Percentiles rank a stretch among this genome's conserved stretches.
Evolutionary conservation across 148 eudicot species (phyloP).

Genomic region (Rhododendron simsii): DNA sequence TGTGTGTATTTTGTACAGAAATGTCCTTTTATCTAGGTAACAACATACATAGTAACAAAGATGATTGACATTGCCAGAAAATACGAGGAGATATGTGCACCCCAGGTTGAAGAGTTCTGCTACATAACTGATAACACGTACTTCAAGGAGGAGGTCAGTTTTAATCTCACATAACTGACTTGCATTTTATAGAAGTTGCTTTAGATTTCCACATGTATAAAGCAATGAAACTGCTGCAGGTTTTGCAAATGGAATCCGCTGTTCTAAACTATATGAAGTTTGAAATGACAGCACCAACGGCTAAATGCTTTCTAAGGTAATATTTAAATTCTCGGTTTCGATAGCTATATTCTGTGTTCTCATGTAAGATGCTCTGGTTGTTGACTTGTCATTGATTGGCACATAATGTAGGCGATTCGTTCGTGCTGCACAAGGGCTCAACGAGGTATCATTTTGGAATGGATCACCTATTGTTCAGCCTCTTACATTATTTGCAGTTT

Average conservation of each 20-base stretch:
- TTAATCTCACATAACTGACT: neutral
- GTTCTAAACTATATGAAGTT: constrained; percentile 85
- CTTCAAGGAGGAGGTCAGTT: constrained; percentile 78
- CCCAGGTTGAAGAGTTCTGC: constrained; percentile 96
- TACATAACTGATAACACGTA: constrained; percentile 95
- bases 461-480: neutral
- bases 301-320: constrained; percentile 74
- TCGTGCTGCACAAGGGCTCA: constrained; percentile 71
- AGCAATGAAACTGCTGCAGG: constrained; percentile 28
- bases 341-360: neutral
- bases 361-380: neutral
- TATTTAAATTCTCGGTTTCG: neutral
- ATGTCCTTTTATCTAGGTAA: neutral
- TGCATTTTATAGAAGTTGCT: neutral
- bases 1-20: neutral
- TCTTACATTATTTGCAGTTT: neutral
- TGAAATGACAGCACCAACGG: constrained; percentile 90
- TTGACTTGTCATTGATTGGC: constrained; percentile 8
- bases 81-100: constrained; percentile 98
- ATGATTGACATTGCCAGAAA: constrained; percentile 39
- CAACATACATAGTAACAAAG: neutral
- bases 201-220: neutral
- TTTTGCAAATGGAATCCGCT: constrained; percentile 81
- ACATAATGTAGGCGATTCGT: constrained; percentile 60
- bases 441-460: constrained; percentile 43